Conservation (phyloP, 495 filamentous ascomycete genomes). For the Bacidia gigantensis region DNA sequence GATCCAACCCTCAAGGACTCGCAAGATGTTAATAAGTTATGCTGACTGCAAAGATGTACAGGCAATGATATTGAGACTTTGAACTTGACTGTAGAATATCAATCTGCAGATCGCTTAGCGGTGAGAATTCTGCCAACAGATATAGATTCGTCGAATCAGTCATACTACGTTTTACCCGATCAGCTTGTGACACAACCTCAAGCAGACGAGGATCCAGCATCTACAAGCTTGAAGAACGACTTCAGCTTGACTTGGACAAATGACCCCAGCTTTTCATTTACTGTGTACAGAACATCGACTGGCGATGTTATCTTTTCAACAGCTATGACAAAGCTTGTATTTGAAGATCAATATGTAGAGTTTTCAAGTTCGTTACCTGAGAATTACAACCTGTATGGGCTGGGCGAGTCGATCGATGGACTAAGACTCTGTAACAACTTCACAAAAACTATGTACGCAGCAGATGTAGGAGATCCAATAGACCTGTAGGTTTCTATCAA, state of each 20-base stretch:
- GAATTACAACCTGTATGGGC: conserved; percentile 50
- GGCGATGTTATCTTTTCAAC: conserved; percentile 46
- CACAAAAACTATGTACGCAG: conserved; percentile 54
- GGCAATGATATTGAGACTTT: conserved; percentile 47
- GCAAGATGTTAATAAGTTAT: too few relatives aligned
- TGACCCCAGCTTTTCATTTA: conserved; percentile 46
- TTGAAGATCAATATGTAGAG: conserved; percentile 53
- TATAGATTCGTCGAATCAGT: conserved; percentile 46
- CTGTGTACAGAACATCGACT: conserved; percentile 39
- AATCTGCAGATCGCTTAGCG: conserved; percentile 39
- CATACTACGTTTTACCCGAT: conserved; percentile 55
- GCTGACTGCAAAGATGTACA: too few relatives aligned
- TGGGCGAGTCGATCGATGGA: conserved; percentile 47
- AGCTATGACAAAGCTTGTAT: conserved; percentile 40
- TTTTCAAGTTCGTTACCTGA: conserved; percentile 42
- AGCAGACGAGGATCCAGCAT: conserved; percentile 27
- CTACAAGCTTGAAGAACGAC: conserved; percentile 28
- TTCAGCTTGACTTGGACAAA: conserved; percentile 46
- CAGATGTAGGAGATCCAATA: conserved; percentile 52
- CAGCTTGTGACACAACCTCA: conserved; percentile 46
- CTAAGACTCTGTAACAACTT: conserved; percentile 45
- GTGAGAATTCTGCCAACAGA: conserved; percentile 46
- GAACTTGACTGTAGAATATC: conserved; percentile 41
- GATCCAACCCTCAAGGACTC: too few relatives aligned
- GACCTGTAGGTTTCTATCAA: conserved; percentile 27